Evolutionary conservation across 805 yeast genomes (phyloP).

Genomic region (Lachancea sp.): DNA sequence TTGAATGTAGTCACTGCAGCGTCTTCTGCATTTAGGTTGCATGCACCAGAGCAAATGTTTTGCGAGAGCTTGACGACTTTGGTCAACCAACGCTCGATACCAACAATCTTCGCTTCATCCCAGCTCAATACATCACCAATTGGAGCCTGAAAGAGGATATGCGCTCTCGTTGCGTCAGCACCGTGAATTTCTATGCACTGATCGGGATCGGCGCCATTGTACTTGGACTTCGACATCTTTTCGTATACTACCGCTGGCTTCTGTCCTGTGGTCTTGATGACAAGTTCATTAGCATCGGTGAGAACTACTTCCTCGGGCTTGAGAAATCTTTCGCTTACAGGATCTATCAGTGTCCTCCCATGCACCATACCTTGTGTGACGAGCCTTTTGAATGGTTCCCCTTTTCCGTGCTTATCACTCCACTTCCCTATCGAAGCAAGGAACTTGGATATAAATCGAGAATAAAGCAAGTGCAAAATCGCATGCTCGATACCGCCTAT

Average conservation of each 20-base stretch:
- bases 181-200: slow-evolving; percentile 72
- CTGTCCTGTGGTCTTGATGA: slow-evolving; percentile 44
- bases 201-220: slow-evolving; percentile 88
- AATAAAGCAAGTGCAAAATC: slow-evolving; percentile 78
- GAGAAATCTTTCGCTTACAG: slow-evolving; percentile 64
- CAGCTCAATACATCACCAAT: slow-evolving; percentile 74
- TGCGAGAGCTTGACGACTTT: slow-evolving; percentile 39
- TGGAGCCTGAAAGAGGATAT: slow-evolving; percentile 88
- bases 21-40: slow-evolving; percentile 6
- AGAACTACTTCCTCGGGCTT: slow-evolving; percentile 68
- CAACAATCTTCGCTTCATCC: slow-evolving; percentile 84
- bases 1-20: slow-evolving; percentile 22
- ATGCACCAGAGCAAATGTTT: slow-evolving; percentile 8
- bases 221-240: slow-evolving; percentile 95
- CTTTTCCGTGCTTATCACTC: slow-evolving; percentile 49
- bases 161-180: slow-evolving; percentile 92
- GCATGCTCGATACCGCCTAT: slow-evolving; percentile 98
- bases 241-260: slow-evolving; percentile 59
- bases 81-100: slow-evolving; percentile 80
- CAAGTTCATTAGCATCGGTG: slow-evolving; percentile 37
- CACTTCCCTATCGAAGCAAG: slow-evolving; percentile 60
- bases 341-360: slow-evolving; percentile 75
- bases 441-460: slow-evolving; percentile 81
- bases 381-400: slow-evolving; percentile 76
- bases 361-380: slow-evolving; percentile 99